Conservation (phyloP, 2,329 filamentous ascomycete species). For the Neofusicoccum ribis region DNA sequence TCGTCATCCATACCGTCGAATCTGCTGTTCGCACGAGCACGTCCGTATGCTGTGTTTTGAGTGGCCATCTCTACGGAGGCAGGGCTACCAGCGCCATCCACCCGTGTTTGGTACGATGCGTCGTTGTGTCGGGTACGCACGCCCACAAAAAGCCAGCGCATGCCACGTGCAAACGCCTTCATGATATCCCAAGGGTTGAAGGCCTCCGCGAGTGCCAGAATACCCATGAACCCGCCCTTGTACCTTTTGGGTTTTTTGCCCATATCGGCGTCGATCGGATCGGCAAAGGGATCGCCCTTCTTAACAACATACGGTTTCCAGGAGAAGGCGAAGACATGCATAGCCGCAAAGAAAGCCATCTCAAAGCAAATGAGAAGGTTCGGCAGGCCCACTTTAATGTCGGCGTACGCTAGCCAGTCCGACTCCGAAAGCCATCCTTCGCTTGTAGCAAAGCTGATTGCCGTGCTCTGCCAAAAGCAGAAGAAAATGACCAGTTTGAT, state of each 20-base stretch:
- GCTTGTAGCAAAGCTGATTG: conserved; percentile 62
- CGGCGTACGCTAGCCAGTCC: conserved; percentile 65
- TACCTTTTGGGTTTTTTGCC: conserved; percentile 21
- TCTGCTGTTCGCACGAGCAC: conserved; percentile 4
- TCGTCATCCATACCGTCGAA: conserved; percentile 15
- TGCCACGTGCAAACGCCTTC: conserved; percentile 74
- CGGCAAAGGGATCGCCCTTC: conserved; percentile 24
- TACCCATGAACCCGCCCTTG: conserved; percentile 57
- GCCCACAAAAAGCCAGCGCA: conserved; percentile 79
- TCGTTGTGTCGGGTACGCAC: conserved; percentile 57
- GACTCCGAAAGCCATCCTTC: conserved; percentile 65
- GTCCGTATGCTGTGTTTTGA: conserved; percentile 1
- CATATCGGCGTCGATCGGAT: conserved; percentile 27
- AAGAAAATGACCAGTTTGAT: conserved; percentile 93
- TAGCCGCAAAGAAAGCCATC: conserved; percentile 76
- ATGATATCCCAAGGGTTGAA: conserved; percentile 81
- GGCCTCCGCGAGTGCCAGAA: conserved; percentile 67
- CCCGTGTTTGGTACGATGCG: conserved; percentile 35
- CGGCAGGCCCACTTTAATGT: conserved; percentile 79
- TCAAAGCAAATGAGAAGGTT: conserved; percentile 77
- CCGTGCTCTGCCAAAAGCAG: conserved; percentile 75
- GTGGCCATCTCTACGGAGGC: conserved; percentile 17
- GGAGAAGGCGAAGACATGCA: conserved; percentile 82
- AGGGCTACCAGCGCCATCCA: conserved; percentile 9
- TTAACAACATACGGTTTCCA: conserved; percentile 66